A percentile compares a stretch with the other conserved stretches of the same genome.
phyloP scores from a whole-genome alignment of 176 grass and related monocot species.

The Musa itinerans region DNA sequence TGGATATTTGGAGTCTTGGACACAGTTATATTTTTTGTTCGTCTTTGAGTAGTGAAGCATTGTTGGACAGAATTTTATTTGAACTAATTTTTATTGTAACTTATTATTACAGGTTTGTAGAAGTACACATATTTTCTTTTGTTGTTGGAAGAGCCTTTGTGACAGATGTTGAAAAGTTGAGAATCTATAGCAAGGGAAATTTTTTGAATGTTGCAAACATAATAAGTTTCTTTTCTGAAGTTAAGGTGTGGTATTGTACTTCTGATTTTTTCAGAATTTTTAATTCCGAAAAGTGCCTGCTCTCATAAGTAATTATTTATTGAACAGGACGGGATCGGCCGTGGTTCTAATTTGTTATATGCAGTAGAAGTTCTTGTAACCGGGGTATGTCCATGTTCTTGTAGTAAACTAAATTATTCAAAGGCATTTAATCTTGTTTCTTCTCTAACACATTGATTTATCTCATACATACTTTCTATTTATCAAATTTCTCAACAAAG shows the following conservation, averaged over 20 bases:
- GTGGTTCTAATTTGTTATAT: conserved; percentile 89
- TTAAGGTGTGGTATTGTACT: conserved; percentile 53
- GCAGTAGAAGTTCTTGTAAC: conserved; percentile 92
- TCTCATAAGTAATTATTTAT: conserved; percentile 25
- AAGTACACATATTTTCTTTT: conserved; percentile 99
- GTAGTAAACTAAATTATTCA: conserved; percentile 1
- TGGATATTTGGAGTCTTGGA: not conserved
- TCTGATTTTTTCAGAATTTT: conserved; percentile 5
- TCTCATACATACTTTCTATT: not conserved
- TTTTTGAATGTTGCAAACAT: conserved; percentile 66
- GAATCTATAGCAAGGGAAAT: conserved; percentile 82
- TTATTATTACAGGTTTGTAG: conserved; percentile 71
- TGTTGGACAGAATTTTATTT: conserved; percentile 15
- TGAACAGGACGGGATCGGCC: conserved; percentile 70
- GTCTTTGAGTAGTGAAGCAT: not conserved
- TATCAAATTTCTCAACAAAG: not conserved
- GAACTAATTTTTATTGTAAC: conserved; percentile 1
- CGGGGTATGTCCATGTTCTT: conserved; percentile 61
- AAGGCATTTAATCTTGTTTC: not conserved
- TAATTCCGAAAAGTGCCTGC: not conserved
- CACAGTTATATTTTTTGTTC: not conserved
- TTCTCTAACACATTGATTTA: not conserved
- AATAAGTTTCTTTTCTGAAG: conserved; percentile 80
- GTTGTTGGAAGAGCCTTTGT: conserved; percentile 99
- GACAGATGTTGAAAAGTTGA: conserved; percentile 94